phyloP scores from a whole-genome alignment of 495 filamentous ascomycete genomes.

The Penicilliopsis zonata region DNA sequence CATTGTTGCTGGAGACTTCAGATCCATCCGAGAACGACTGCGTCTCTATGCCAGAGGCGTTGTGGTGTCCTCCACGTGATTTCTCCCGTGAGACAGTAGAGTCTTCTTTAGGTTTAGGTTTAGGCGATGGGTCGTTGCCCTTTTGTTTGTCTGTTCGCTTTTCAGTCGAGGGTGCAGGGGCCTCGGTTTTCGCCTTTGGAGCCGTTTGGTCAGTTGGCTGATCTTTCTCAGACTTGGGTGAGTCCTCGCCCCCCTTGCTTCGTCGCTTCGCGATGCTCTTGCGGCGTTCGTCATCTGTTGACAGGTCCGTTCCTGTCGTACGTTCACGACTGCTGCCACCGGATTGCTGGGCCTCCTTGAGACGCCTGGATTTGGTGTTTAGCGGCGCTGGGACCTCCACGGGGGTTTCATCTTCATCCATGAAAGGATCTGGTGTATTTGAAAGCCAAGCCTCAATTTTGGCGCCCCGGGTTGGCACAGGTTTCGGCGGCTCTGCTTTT shows the following conservation, averaged over 20 bases:
- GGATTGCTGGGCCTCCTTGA: constrained; percentile 14
- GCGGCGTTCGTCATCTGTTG: constrained; percentile 12
- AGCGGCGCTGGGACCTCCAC: constrained; percentile 33
- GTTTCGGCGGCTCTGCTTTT: constrained; percentile 35
- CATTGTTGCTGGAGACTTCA: constrained; percentile 27
- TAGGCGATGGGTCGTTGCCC: constrained; percentile 6
- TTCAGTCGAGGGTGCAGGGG: constrained; percentile 4
- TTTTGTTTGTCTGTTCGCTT: constrained; percentile 5
- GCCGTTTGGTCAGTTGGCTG: neutral
- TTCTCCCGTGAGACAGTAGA: constrained; percentile 7
- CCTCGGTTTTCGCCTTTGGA: constrained; percentile 4
- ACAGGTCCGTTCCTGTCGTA: constrained; percentile 11
- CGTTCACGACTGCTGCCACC: constrained; percentile 8
- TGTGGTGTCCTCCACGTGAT: constrained; percentile 11
- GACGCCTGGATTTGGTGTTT: constrained; percentile 23
- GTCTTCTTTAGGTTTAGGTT: constrained; percentile 8
- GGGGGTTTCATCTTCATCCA: constrained; percentile 34
- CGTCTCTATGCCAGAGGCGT: constrained; percentile 15
- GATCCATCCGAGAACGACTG: constrained; percentile 22
- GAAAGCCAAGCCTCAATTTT: constrained; percentile 72
- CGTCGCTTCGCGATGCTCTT: too few relatives aligned
- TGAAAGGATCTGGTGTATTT: constrained; percentile 59
- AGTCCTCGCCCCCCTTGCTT: constrained; percentile 5
- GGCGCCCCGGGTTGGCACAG: constrained; percentile 28
- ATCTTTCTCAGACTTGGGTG: neutral